Evolutionary conservation across 179 eudicot genomes (phyloP).

Genomic region (Sideroxylon spinosum): DNA sequence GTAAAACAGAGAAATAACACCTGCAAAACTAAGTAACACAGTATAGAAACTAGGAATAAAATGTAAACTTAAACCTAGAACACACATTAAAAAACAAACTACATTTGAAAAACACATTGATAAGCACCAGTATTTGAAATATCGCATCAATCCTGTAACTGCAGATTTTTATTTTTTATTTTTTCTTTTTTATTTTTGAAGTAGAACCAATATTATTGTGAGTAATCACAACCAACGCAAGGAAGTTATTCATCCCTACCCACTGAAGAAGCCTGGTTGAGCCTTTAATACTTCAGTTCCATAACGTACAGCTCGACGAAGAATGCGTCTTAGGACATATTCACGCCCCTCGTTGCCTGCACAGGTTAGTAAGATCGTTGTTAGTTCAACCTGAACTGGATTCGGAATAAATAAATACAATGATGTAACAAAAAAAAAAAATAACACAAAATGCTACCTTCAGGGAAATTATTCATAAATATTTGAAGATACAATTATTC

Average conservation of each 20-base stretch:
- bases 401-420: neutral
- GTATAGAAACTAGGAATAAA: neutral
- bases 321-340: constrained; percentile 92
- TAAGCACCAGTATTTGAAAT: too few relatives aligned
- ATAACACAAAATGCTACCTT: neutral
- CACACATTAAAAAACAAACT: neutral
- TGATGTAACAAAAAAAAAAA: neutral
- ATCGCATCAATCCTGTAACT: neutral
- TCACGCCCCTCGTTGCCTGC: constrained; percentile 97
- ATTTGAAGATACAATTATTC: neutral
- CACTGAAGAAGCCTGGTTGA: constrained; percentile 78
- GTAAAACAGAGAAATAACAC: neutral
- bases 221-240: neutral
- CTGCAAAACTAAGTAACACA: too few relatives aligned
- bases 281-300: constrained; percentile 86
- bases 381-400: neutral
- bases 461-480: neutral
- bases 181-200: too few relatives aligned
- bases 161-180: neutral
- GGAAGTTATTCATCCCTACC: constrained; percentile 41
- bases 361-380: constrained; percentile 16
- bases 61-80: neutral
- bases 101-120: neutral
- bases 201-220: too few relatives aligned
- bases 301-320: constrained; percentile 97